A percentile compares a stretch with the other conserved stretches of the same genome.
phyloP scores from a whole-genome alignment of 345 rosid species.

The Lenwebbia sp. region DNA sequence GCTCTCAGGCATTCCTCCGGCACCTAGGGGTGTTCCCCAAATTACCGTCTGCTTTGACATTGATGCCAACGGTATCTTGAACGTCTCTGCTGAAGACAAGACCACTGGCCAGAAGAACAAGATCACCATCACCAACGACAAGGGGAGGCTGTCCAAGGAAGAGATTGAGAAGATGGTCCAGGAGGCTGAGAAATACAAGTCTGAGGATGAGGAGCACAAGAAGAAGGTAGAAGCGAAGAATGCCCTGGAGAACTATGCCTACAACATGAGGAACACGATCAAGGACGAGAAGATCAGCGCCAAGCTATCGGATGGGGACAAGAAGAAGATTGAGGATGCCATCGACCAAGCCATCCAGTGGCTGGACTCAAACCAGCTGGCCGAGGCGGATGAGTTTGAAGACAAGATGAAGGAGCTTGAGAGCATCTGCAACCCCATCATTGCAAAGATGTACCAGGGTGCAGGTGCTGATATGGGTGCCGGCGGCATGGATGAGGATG shows the following conservation, averaged over 20 bases:
- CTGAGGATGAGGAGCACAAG: slow-evolving; percentile 67
- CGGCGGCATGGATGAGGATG: slow-evolving; percentile 48
- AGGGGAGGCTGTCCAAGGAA: slow-evolving; percentile 64
- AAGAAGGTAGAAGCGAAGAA: slow-evolving; percentile 65
- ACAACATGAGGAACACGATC: slow-evolving; percentile 67
- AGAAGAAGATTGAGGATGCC: slow-evolving; percentile 74
- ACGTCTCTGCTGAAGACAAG: slow-evolving; percentile 70
- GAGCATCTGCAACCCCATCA: slow-evolving; percentile 64
- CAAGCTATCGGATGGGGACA: slow-evolving; percentile 40
- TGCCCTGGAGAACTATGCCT: slow-evolving; percentile 44
- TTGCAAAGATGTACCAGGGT: slow-evolving; percentile 70
- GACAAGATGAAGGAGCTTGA: slow-evolving; percentile 75
- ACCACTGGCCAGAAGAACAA: slow-evolving; percentile 69
- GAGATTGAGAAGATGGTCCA: slow-evolving; percentile 74
- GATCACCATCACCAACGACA: slow-evolving; percentile 70
- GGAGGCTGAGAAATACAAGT: slow-evolving; percentile 72
- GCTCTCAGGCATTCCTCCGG: slow-evolving; percentile 76
- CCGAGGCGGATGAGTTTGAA: slow-evolving; percentile 64
- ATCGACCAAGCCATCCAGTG: slow-evolving; percentile 61
- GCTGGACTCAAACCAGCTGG: slow-evolving; percentile 55
- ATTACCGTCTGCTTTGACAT: slow-evolving; percentile 72
- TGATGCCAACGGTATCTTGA: slow-evolving; percentile 68
- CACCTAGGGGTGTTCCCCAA: slow-evolving; percentile 74
- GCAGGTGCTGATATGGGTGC: slow-evolving; percentile 33
- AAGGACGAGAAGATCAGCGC: slow-evolving; percentile 59